Percentiles rank a stretch among this genome's conserved stretches.
phyloP scores from a whole-genome alignment of 2,329 filamentous ascomycete species.

The Diaporthe sp. region DNA sequence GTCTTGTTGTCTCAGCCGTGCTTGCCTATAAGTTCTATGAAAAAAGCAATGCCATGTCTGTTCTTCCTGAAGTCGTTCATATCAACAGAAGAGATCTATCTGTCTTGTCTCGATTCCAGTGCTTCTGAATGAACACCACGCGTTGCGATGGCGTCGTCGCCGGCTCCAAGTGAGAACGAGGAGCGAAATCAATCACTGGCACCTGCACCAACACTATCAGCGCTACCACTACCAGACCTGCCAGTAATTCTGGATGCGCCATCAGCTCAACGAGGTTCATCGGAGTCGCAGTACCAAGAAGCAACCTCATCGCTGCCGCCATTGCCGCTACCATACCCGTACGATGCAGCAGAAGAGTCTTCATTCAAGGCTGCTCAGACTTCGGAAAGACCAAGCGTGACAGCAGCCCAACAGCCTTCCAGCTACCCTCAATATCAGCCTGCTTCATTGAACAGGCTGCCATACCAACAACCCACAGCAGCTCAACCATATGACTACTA shows the following conservation, averaged over 20 bases:
- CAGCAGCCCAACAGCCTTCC: conserved; percentile 2
- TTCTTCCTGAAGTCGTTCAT: neutral
- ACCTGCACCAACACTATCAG: neutral
- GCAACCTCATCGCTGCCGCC: neutral
- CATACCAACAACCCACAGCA: neutral
- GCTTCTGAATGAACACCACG: neutral
- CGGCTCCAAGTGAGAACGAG: neutral
- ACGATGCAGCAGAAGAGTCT: neutral
- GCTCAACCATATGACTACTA: neutral
- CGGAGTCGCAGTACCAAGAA: neutral
- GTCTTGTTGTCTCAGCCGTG: neutral
- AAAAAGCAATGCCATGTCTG: neutral
- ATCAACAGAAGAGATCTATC: neutral
- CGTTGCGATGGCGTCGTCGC: conserved; percentile 3
- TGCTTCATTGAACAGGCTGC: neutral
- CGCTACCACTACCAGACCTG: neutral
- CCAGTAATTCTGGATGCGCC: neutral
- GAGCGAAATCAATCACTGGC: neutral
- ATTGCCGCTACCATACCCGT: neutral
- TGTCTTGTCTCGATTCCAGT: neutral
- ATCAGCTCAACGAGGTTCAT: neutral
- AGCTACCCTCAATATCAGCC: neutral
- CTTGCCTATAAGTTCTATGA: neutral
- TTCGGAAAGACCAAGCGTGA: neutral
- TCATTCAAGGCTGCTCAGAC: neutral